Evolutionary conservation across 2,329 filamentous ascomycete genomes (phyloP).

Genomic region (Harringtonia aguacate): DNA sequence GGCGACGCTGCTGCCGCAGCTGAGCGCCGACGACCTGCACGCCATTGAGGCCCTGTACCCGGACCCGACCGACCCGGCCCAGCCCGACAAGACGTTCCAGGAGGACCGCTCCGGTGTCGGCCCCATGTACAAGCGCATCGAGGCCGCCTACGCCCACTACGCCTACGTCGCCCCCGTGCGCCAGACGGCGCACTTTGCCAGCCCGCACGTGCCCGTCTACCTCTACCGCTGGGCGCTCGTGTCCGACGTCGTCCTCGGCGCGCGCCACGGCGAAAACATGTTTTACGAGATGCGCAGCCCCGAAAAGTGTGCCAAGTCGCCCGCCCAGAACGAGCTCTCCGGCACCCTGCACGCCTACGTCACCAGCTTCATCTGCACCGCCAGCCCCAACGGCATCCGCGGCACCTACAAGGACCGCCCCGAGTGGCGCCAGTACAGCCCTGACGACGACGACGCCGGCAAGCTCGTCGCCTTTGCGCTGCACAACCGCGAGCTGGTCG

Average conservation of each 20-base stretch:
- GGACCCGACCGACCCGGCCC: constrained; percentile 22
- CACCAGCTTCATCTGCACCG: constrained; percentile 34
- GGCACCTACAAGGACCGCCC: neutral
- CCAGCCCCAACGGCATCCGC: constrained; percentile 17
- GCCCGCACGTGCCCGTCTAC: constrained; percentile 26
- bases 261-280: constrained; percentile 37
- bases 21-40: constrained; percentile 22
- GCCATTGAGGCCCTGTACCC: constrained; percentile 27
- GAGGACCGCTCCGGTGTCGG: constrained; percentile 20
- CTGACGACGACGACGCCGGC: too few species aligned
- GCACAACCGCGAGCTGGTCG: constrained; percentile 35
- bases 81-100: constrained; percentile 25
- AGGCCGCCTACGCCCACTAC: constrained; percentile 43
- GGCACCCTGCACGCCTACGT: constrained; percentile 34
- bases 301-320: constrained; percentile 21
- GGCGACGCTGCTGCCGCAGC: constrained; percentile 25
- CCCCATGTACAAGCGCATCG: constrained; percentile 41
- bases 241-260: constrained; percentile 29
- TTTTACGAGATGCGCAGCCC: constrained; percentile 32
- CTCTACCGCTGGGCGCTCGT: constrained; percentile 44
- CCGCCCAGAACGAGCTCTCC: constrained; percentile 28
- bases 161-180: constrained; percentile 40
- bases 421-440: neutral
- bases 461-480: constrained; percentile 41
- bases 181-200: constrained; percentile 29